Percentiles rank a stretch among this genome's conserved stretches.
Evolutionary conservation across 441 rosid genomes (phyloP).

Genomic region (Bocquillonia castaneifolia): DNA sequence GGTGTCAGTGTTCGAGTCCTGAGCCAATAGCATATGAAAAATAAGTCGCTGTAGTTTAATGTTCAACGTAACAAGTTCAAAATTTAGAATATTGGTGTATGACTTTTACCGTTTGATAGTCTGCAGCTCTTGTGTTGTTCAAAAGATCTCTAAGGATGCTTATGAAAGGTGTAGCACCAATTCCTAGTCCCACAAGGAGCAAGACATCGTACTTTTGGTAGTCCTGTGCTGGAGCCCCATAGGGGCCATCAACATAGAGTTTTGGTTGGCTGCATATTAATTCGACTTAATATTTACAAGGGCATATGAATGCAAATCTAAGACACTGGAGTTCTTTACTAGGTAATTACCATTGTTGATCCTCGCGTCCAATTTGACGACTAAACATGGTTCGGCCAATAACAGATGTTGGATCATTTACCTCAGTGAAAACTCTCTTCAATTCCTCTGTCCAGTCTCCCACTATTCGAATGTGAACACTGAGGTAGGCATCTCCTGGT

Average conservation of each 20-base stretch:
- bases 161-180: slow-evolving; percentile 94
- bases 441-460: slow-evolving; percentile 97
- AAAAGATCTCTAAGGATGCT: slow-evolving; percentile 88
- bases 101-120: slow-evolving; percentile 56
- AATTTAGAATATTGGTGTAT: background rate
- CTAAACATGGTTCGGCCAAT: slow-evolving; percentile 61
- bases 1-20: slow-evolving; percentile 58
- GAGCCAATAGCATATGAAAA: slow-evolving; percentile 6
- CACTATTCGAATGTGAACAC: slow-evolving; percentile 79
- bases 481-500: slow-evolving; percentile 78
- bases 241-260: slow-evolving; percentile 85
- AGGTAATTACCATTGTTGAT: slow-evolving; percentile 43
- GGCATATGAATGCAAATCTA: background rate
- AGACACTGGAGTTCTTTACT: background rate
- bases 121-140: slow-evolving; percentile 59
- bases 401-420: slow-evolving; percentile 41
- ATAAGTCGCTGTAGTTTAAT: slow-evolving; percentile 2
- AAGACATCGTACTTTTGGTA: slow-evolving; percentile 80
- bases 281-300: slow-evolving; percentile 5
- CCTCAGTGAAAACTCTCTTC: slow-evolving; percentile 60
- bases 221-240: slow-evolving; percentile 98
- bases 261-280: slow-evolving; percentile 63
- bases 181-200: slow-evolving; percentile 92
- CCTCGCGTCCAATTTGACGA: slow-evolving; percentile 35
- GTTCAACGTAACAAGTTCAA: background rate